Percentiles rank a stretch among this genome's conserved stretches.
Evolutionary conservation across 495 filamentous ascomycete genomes (phyloP).

Genomic region (Achaetomiella virescens): DNA sequence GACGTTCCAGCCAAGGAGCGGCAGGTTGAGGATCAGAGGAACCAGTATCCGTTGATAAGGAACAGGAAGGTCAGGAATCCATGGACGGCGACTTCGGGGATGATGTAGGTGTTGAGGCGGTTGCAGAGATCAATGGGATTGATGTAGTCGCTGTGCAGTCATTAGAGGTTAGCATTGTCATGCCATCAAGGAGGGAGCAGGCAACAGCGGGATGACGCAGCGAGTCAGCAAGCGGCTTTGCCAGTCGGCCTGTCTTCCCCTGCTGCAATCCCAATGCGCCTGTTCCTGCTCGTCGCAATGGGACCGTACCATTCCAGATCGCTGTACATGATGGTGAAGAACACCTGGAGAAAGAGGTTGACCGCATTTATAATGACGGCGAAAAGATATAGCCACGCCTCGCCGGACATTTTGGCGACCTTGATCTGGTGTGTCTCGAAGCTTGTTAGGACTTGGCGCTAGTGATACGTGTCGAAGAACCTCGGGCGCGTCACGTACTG

Average conservation of each 20-base stretch:
- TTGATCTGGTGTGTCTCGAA: neutral
- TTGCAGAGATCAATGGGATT: slow-evolving; percentile 99
- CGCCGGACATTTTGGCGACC: slow-evolving; percentile 80
- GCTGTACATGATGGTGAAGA: slow-evolving; percentile 99
- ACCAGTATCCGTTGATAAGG: slow-evolving; percentile 99
- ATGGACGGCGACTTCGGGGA: slow-evolving; percentile 97
- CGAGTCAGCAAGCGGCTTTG: neutral
- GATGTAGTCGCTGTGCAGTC: slow-evolving; percentile 80
- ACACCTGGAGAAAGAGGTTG: slow-evolving; percentile 99
- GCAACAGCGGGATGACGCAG: slow-evolving; percentile 1
- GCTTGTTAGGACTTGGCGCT: neutral
- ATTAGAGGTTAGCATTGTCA: neutral
- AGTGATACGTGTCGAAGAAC: neutral
- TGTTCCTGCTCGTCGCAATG: neutral
- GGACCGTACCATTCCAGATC: slow-evolving; percentile 92
- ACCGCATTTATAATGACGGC: slow-evolving; percentile 99
- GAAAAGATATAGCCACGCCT: slow-evolving; percentile 98
- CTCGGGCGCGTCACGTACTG: neutral
- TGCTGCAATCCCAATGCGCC: neutral
- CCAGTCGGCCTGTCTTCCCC: neutral
- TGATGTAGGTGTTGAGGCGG: slow-evolving; percentile 98
- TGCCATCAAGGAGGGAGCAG: neutral
- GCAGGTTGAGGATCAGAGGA: slow-evolving; percentile 84
- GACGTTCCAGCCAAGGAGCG: slow-evolving; percentile 85
- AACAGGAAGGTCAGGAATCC: slow-evolving; percentile 91